phyloP scores from a whole-genome alignment of 768 basidiomycete genomes.

The Rhodotorula toruloides region DNA sequence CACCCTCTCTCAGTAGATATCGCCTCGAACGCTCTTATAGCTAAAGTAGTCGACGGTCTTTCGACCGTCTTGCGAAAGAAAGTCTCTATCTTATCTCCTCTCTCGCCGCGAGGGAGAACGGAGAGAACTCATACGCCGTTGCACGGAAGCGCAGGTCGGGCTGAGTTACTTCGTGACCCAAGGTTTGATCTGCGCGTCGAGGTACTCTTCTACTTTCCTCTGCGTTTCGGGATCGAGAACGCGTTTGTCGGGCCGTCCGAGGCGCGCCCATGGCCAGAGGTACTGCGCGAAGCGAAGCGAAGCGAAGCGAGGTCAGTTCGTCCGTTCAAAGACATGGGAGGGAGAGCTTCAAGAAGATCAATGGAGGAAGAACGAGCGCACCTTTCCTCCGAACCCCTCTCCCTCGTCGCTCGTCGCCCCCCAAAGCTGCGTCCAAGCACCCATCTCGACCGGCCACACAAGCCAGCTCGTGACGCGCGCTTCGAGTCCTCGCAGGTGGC shows the following conservation, averaged over 20 bases:
- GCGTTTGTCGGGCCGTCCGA: background rate
- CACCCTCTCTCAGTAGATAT: too few species aligned
- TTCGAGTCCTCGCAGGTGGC: background rate
- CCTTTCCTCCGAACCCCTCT: background rate
- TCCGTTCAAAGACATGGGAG: background rate
- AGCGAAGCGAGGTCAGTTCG: too few species aligned
- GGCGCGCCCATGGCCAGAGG: background rate
- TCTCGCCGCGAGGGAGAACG: too few species aligned
- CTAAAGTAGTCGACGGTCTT: too few species aligned
- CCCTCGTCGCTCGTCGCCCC: background rate
- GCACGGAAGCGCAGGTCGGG: too few species aligned
- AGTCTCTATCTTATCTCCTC: too few species aligned
- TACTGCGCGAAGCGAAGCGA: background rate
- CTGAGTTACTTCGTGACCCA: too few species aligned
- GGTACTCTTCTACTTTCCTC: background rate
- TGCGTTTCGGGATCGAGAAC: background rate
- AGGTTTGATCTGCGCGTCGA: background rate
- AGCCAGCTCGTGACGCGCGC: background rate
- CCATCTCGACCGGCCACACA: background rate
- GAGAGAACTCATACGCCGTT: too few species aligned
- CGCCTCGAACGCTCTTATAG: too few species aligned
- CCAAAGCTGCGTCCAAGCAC: constrained; percentile 7
- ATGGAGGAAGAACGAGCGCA: background rate
- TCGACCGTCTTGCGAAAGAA: too few species aligned
- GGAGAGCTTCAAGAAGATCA: background rate